phyloP scores from a whole-genome alignment of 495 filamentous ascomycete species.

The Lepraria neglecta region DNA sequence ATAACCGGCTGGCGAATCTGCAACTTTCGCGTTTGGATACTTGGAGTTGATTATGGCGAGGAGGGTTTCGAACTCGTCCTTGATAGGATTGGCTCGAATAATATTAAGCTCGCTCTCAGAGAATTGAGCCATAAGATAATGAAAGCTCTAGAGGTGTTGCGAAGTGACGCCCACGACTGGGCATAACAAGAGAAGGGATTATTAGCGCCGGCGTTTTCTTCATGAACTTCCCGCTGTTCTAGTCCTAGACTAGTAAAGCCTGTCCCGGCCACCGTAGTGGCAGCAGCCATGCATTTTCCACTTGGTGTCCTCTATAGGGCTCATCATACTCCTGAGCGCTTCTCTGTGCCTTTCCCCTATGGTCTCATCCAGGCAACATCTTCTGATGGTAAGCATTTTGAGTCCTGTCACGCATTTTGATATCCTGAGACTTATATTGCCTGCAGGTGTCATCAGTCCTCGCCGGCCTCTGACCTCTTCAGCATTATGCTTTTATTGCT shows the following conservation, averaged over 20 bases:
- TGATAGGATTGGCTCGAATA: constrained; percentile 34
- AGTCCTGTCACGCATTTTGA: constrained; percentile 4
- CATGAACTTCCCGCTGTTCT: too few relatives aligned
- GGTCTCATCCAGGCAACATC: background rate
- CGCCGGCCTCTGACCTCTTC: background rate
- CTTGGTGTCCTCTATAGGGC: too few relatives aligned
- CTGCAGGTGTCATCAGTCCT: background rate
- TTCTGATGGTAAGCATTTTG: constrained; percentile 3
- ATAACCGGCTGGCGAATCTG: constrained; percentile 28
- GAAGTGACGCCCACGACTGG: too few relatives aligned
- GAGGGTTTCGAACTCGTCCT: constrained; percentile 34
- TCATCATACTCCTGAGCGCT: too few relatives aligned
- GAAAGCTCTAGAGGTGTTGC: too few relatives aligned
- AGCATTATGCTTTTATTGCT: constrained; percentile 4
- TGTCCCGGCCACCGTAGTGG: too few relatives aligned
- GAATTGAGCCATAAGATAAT: constrained; percentile 18
- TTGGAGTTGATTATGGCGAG: constrained; percentile 30
- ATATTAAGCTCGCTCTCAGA: constrained; percentile 15
- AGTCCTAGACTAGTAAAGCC: too few relatives aligned
- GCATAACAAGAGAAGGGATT: too few relatives aligned
- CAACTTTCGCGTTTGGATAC: constrained; percentile 25
- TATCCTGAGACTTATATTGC: background rate
- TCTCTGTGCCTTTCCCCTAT: background rate
- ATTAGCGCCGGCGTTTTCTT: too few relatives aligned
- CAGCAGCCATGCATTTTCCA: too few relatives aligned